These are phyloP conservation scores for Plectosphaerella sp. DNA, from an alignment of 2,329 filamentous ascomycete species.

Conservation along the genomic window DNA sequence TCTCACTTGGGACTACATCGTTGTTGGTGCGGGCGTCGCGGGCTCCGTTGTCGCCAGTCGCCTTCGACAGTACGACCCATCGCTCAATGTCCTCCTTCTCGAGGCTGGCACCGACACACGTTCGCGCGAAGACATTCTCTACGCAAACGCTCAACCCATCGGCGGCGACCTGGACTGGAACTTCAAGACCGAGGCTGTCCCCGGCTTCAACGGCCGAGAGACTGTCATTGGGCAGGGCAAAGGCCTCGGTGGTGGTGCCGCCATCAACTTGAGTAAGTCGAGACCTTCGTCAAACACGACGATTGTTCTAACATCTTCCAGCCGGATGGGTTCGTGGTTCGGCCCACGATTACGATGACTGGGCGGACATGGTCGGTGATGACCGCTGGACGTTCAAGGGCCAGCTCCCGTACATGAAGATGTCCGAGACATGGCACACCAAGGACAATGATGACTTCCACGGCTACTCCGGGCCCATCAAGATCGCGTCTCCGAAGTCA, in stretches of 20 bases:
- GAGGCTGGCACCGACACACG: background rate
- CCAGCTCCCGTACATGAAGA: conserved; percentile 7
- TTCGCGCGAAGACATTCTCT: background rate
- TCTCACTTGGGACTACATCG: conserved; percentile 20
- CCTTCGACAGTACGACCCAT: conserved; percentile 12
- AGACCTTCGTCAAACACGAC: too few species aligned
- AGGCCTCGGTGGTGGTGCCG: conserved; percentile 5
- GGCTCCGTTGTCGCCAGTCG: conserved; percentile 34
- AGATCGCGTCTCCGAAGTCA: conserved; percentile 20
- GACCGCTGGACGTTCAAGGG: background rate
- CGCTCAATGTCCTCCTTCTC: background rate
- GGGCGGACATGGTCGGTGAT: conserved; percentile 4
- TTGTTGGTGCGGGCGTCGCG: conserved; percentile 38
- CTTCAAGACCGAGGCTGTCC: background rate
- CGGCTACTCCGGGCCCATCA: conserved; percentile 30
- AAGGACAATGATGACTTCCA: conserved; percentile 26
- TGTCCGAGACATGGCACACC: background rate
- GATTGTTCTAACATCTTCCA: background rate
- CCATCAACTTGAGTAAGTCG: conserved; percentile 5
- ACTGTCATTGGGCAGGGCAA: conserved; percentile 4
- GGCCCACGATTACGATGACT: conserved; percentile 1
- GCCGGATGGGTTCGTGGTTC: background rate
- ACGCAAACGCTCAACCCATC: background rate
- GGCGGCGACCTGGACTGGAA: background rate
- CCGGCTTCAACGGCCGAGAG: background rate